Base-by-base conservation (phyloP, 768 basidiomycete species). In the Suillus occidentalis region DNA sequence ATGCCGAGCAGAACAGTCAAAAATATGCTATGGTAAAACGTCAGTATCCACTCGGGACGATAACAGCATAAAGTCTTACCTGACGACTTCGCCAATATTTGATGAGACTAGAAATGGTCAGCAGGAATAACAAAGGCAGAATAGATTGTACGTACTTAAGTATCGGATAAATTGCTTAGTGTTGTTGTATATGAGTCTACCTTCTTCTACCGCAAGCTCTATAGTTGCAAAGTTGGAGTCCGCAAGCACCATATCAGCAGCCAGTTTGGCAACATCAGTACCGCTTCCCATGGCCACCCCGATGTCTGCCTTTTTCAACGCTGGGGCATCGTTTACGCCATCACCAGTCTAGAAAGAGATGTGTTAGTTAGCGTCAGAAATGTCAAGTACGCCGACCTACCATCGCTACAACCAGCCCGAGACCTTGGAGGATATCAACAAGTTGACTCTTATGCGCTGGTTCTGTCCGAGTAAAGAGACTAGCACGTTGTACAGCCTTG, bases 131-230 rank as follows among this genome's bases (percentile, higher is more conserved):
- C 58, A 42, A 25, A 53, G 50, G 64, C 22, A 25, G 55, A 14
- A 12, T 22, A 16, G 64, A 64, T 43, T 43, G 37, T 20, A 84
- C 90, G 47, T 71, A 93, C 91, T 99, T 73, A 99, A 89, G 81
- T 99, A 99, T 72, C 97, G 91, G 78, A 99, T 98, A 78, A 99
- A 99, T 76, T 99, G 97, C 80, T 99, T 99, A 53, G 96, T 99
- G 80, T 99, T 99, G 80, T 98, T 98, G 79, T 98, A 99, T 73
- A 99, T 99, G 64, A 97, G 84, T 77, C 97, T 83, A 70, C 97
- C 97, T 80, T 99, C 97, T 77, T 99, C 97, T 53, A 99, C 95
- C 9, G 97, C 97, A 70, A 88, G 83, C 76, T 97, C 96, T 77
- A 99, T 98, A 8, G 95, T 96, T 13, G 95, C 90, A 77, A 99